phyloP scores from a whole-genome alignment of 208 protist genomes.

The Trypanosoma platydactyli region DNA sequence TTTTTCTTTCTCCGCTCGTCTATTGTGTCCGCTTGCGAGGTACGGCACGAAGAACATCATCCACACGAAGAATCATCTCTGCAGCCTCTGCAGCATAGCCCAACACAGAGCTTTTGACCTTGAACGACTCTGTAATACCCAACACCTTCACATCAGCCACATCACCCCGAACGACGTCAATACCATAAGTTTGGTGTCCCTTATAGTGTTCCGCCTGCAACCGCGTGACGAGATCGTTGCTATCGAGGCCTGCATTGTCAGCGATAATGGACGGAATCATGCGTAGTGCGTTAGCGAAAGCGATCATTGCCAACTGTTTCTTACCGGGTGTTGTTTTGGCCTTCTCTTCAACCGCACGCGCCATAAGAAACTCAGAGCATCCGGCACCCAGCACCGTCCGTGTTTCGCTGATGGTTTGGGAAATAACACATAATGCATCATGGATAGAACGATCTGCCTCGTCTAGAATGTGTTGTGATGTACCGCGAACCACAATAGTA shows the following conservation, averaged over 20 bases:
- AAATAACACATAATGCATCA: constrained; percentile 99
- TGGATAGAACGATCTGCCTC: constrained; percentile 99
- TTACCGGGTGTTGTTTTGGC: constrained; percentile 87
- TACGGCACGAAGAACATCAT: constrained; percentile 97
- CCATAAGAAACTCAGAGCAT: constrained; percentile 98
- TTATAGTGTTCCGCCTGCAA: constrained; percentile 86
- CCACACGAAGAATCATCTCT: constrained; percentile 99
- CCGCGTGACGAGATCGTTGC: constrained; percentile 96
- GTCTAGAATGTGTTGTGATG: constrained; percentile 98
- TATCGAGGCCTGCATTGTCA: constrained; percentile 98
- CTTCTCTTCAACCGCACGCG: constrained; percentile 96
- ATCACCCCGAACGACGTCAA: constrained; percentile 95
- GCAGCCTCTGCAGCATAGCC: constrained; percentile 98
- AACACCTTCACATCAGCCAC: constrained; percentile 94
- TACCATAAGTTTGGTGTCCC: constrained; percentile 70
- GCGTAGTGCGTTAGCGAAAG: constrained; percentile 97
- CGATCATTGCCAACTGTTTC: constrained; percentile 92
- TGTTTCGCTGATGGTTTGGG: constrained; percentile 95
- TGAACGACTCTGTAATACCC: constrained; percentile 98
- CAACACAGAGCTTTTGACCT: constrained; percentile 97
- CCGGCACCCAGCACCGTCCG: constrained; percentile 97
- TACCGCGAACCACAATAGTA: constrained; percentile 99
- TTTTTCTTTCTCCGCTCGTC: constrained; percentile 10
- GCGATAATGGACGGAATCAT: constrained; percentile 96
- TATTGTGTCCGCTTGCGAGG: constrained; percentile 90